phyloP scores from a whole-genome alignment of 129 eudicot species.

The Ambrosia artemisiifolia region DNA sequence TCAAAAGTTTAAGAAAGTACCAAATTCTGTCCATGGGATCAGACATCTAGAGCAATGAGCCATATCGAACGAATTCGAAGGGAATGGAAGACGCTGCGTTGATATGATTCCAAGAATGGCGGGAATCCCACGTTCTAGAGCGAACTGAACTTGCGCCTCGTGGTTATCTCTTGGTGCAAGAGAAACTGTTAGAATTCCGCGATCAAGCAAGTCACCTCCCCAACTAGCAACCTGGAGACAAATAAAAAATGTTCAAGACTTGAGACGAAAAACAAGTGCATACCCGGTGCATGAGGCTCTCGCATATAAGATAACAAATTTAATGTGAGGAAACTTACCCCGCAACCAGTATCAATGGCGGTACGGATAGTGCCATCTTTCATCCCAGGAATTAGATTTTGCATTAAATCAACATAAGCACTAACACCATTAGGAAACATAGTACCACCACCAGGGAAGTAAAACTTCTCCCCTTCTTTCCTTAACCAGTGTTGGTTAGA shows the following conservation, averaged over 20 bases:
- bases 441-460: constrained; percentile 98
- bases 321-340: constrained; percentile 60
- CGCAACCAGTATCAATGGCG: constrained; percentile 99
- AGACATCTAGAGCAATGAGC: constrained; percentile 99
- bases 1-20: constrained; percentile 35
- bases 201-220: constrained; percentile 99
- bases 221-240: constrained; percentile 93
- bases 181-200: constrained; percentile 82
- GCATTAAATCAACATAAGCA: constrained; percentile 81
- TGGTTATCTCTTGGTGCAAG: constrained; percentile 99
- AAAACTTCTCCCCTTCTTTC: constrained; percentile 95
- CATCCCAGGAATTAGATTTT: constrained; percentile 86
- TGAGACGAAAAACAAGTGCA: neutral
- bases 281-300: too few species aligned
- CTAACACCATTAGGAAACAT: constrained; percentile 98
- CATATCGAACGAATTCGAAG: constrained; percentile 96
- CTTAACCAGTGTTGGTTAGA: constrained; percentile 94
- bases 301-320: neutral
- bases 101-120: constrained; percentile 94
- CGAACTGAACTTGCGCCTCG: constrained; percentile 97
- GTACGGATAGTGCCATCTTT: constrained; percentile 91
- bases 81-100: constrained; percentile 96
- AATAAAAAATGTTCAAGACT: constrained; percentile 2
- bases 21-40: constrained; percentile 98
- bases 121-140: constrained; percentile 97